Conservation (phyloP, 2,329 filamentous ascomycete species). For the Colletotrichum sp. region DNA sequence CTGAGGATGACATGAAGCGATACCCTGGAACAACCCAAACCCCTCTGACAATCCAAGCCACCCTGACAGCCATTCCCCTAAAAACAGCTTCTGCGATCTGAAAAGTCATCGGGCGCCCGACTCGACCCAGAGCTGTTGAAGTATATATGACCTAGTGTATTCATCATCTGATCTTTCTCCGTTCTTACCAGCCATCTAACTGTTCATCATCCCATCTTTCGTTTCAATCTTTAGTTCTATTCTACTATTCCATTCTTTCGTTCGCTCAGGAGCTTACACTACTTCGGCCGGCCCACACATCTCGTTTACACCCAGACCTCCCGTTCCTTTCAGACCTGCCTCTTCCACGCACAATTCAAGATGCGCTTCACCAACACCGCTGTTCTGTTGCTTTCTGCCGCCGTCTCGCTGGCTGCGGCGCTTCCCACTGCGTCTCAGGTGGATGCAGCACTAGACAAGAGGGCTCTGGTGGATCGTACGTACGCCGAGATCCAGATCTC, state of each 20-base stretch:
- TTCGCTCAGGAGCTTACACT: not conserved
- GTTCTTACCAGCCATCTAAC: not conserved
- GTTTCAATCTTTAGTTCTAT: not conserved
- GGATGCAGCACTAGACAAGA: not conserved
- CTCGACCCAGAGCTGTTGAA: fast-evolving
- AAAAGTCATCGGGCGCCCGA: not conserved
- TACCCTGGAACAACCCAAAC: not conserved
- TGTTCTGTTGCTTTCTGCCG: not conserved
- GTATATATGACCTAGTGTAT: not conserved
- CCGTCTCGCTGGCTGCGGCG: not conserved
- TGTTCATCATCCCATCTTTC: not conserved
- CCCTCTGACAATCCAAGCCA: not conserved
- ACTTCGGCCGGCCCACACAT: not conserved
- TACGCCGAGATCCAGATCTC: constrained; percentile 46
- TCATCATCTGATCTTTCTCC: not conserved
- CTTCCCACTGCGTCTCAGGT: not conserved
- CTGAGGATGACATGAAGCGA: not conserved
- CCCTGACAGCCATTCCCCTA: not conserved
- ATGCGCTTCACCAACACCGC: not conserved
- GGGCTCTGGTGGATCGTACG: not conserved
- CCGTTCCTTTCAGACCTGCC: not conserved
- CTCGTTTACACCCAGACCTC: not conserved
- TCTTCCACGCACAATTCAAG: not conserved
- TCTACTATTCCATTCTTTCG: not conserved
- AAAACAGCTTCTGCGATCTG: not conserved